Evolutionary conservation across 306 rosid genomes (phyloP), one percentile per base, ranked within the genome.

Genomic region (Castanea mollissima): DNA sequence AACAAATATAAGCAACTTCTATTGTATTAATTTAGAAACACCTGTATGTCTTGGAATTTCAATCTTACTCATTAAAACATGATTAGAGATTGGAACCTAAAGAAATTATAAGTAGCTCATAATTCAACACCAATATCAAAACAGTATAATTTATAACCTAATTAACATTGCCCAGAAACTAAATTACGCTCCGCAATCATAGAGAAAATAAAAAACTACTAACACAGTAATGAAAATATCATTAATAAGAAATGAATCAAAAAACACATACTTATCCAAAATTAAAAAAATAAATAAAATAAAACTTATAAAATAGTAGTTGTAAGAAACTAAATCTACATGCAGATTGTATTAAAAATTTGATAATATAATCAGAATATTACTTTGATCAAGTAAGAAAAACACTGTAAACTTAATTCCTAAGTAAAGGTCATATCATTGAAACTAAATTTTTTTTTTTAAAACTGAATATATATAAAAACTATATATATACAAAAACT

Each of bases 311-410:
- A 44, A 71, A 54, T 60, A 56, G 74, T 44, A 65, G 31, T 12
- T 60, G 44, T 25, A 77, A 13, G 73, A 19, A n/a, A 80, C 59
- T 14, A 44, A 73, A 83, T 29, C 57, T 77, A 83, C 88, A 76
- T 81, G 89, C 86, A 76, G 25, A 80, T 49, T 71, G 64, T 52
- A 74, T 65, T 69, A 73, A 49, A 77, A 81, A 31, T 78, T 71
- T 34, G 16, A 55, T 76, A 25, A 64, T 52, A 78, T 29, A 80
- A 75, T 57, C 80, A 49, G 34, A 27, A 41, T 49, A 56, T 55
- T 52, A 69, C 25, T 55, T 59, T 44, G 67, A 55, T 76, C 78
- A 52, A 73, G 58, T 67, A 82, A 69, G 56, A 1, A 16, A n/a
- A 55, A 77, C 59, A 75, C 54, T 10, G 71, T 75, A 60, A 21